phyloP scores from a whole-genome alignment of 345 rosid species.

The Passiflora organensis region DNA sequence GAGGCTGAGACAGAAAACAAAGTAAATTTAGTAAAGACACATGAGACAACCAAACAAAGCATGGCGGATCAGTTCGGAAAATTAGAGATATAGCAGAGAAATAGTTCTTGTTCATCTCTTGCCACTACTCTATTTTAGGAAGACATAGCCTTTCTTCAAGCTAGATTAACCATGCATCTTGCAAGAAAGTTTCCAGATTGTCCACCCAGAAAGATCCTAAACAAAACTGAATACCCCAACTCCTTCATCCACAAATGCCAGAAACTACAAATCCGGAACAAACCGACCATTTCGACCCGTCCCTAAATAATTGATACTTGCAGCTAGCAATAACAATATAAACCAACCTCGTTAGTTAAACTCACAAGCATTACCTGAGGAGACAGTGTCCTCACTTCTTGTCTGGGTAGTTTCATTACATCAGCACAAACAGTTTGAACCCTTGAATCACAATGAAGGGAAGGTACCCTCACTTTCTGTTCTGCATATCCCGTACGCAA shows the following conservation, averaged over 20 bases:
- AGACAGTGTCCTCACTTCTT: slow-evolving; percentile 59
- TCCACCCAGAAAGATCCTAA: neutral
- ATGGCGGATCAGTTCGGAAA: too few species aligned
- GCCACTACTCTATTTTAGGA: too few species aligned
- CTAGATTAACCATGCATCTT: neutral
- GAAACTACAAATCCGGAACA: too few species aligned
- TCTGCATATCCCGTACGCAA: slow-evolving; percentile 42
- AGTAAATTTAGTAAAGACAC: neutral
- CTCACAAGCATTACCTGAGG: slow-evolving; percentile 44
- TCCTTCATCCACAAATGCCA: neutral
- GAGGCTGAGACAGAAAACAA: slow-evolving; percentile 37
- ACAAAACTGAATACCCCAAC: neutral
- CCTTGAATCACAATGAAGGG: slow-evolving; percentile 65
- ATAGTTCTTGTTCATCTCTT: too few species aligned
- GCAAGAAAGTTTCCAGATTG: neutral
- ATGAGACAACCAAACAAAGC: too few species aligned
- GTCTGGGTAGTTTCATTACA: slow-evolving; percentile 55
- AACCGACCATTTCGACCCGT: too few species aligned
- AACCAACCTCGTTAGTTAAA: too few species aligned
- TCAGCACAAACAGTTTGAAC: slow-evolving; percentile 77
- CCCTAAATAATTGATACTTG: too few species aligned
- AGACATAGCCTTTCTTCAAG: neutral
- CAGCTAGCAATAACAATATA: too few species aligned
- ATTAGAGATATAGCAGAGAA: too few species aligned
- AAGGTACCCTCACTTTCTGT: slow-evolving; percentile 96